Evolutionary conservation across 2,329 filamentous ascomycete species (phyloP).

Genomic region (Xylariaceae sp.): DNA sequence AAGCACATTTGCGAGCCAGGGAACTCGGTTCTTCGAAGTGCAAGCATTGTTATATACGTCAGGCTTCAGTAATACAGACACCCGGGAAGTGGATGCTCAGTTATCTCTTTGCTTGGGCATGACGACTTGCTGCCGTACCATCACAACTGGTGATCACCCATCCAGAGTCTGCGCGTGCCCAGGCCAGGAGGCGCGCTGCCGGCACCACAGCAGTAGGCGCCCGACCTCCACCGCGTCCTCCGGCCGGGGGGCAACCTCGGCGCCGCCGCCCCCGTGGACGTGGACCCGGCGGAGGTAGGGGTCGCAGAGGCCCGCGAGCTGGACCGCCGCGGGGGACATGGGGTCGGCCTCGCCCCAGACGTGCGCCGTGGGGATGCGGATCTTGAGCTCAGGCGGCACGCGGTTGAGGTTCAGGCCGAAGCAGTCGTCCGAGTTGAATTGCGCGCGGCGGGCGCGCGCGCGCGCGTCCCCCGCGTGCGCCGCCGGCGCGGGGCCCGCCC

Average conservation of each 20-base stretch:
- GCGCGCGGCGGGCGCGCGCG: constrained; percentile 12
- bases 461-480: constrained; percentile 12
- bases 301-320: constrained; percentile 23
- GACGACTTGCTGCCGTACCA: too few relatives aligned
- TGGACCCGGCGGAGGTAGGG: constrained; percentile 22
- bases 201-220: constrained; percentile 17
- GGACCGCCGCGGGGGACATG: constrained; percentile 16
- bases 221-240: constrained; percentile 11
- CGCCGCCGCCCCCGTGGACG: constrained; percentile 11
- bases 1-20: too few relatives aligned
- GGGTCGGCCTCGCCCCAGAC: constrained; percentile 20
- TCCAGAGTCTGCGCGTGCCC: constrained; percentile 13
- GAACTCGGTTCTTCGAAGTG: too few relatives aligned
- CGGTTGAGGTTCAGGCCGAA: constrained; percentile 24
- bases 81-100: too few relatives aligned
- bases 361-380: constrained; percentile 23
- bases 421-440: constrained; percentile 24
- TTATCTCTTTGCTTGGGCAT: too few relatives aligned
- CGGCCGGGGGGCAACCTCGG: constrained; percentile 11
- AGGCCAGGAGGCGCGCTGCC: constrained; percentile 18
- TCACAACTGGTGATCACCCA: too few relatives aligned
- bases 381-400: constrained; percentile 21
- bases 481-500: neutral
- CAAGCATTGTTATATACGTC: too few relatives aligned
- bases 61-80: too few relatives aligned